phyloP scores from a whole-genome alignment of 2,329 filamentous ascomycete species.

The Epichloe scottii region DNA sequence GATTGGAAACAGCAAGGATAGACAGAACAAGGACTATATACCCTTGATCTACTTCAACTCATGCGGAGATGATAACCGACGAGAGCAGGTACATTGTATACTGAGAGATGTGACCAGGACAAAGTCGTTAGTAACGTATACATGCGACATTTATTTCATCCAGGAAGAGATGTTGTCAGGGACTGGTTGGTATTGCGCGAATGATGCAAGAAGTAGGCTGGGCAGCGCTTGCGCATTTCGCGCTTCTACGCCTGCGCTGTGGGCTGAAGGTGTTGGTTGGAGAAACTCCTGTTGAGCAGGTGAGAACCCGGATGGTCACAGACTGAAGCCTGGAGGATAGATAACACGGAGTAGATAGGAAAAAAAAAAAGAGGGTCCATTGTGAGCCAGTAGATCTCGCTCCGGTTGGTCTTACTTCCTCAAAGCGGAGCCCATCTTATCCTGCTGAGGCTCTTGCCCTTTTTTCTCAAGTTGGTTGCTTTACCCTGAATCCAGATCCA shows the following conservation, averaged over 20 bases:
- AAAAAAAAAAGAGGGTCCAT: background rate
- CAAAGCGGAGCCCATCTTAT: background rate
- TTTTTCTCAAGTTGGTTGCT: background rate
- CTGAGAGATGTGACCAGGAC: too few species aligned
- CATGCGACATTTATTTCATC: too few species aligned
- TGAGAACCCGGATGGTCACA: constrained; percentile 15
- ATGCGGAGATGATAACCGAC: too few species aligned
- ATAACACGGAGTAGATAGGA: background rate
- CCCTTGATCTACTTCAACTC: too few species aligned
- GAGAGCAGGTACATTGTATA: too few species aligned
- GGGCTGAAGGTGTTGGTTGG: background rate
- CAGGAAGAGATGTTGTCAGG: too few species aligned
- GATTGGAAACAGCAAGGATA: too few species aligned
- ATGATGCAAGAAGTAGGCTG: background rate
- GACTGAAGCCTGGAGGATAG: background rate
- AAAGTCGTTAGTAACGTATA: too few species aligned
- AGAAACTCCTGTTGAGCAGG: background rate
- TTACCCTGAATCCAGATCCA: too few species aligned
- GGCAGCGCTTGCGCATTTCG: background rate
- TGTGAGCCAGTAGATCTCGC: background rate
- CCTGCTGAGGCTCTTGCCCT: background rate
- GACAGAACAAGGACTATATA: too few species aligned
- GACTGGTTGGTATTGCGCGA: too few species aligned
- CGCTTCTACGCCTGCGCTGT: background rate
- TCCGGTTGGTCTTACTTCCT: background rate